phyloP scores from a whole-genome alignment of 2,329 filamentous ascomycete species.

The Fusarium subtropicale region DNA sequence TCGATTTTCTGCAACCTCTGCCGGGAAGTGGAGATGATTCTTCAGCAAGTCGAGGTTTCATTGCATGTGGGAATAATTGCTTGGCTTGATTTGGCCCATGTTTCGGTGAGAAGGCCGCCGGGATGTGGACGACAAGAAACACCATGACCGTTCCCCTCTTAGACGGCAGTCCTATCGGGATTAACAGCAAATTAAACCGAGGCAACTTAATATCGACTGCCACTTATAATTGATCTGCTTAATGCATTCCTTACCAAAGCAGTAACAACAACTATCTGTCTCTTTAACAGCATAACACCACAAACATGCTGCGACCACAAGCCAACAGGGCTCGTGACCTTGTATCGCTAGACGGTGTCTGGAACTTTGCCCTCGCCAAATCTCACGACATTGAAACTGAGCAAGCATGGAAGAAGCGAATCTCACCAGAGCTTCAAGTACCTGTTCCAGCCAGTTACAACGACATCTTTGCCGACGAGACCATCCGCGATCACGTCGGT shows the following conservation, averaged over 20 bases:
- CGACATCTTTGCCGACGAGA: not conserved
- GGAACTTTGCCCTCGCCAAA: not conserved
- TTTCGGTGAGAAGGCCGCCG: not conserved
- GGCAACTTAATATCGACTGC: not conserved
- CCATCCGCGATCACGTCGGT: not conserved
- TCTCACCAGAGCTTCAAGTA: not conserved
- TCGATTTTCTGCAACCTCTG: not conserved
- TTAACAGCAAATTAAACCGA: not conserved
- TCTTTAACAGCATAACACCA: not conserved
- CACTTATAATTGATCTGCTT: not conserved
- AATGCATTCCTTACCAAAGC: not conserved
- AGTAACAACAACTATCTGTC: not conserved
- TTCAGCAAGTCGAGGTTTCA: not conserved
- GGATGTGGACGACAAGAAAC: not conserved
- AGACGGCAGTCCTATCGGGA: not conserved
- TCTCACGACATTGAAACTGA: not conserved
- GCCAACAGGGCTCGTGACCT: not conserved
- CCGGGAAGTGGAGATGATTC: not conserved
- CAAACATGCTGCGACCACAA: not conserved
- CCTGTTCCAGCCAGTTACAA: not conserved
- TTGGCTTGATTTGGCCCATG: not conserved
- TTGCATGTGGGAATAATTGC: not conserved
- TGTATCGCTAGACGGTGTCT: not conserved
- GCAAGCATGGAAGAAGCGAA: not conserved
- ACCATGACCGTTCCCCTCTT: not conserved